These are phyloP conservation scores for Nothopassalora personata DNA, from an alignment of 2,329 filamentous ascomycete species.

Conservation along the genomic window DNA sequence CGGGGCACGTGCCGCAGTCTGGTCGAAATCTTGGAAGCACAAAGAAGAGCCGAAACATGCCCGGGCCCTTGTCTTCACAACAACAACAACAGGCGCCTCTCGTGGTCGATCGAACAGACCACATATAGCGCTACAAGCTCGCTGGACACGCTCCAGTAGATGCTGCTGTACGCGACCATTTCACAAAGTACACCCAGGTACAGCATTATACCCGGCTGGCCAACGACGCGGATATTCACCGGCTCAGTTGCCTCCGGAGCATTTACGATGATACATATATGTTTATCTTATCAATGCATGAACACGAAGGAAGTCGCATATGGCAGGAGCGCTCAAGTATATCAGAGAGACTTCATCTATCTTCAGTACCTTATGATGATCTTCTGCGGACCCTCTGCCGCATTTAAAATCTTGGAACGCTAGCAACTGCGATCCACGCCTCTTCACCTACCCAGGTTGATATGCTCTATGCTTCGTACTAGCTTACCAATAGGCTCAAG, in stretches of 20 bases:
- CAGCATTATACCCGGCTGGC: neutral
- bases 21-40: neutral
- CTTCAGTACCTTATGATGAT: too few relatives aligned
- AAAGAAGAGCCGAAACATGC: neutral
- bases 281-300: too few relatives aligned
- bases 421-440: too few relatives aligned
- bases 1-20: neutral
- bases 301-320: too few relatives aligned
- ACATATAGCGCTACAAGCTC: neutral
- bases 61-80: neutral
- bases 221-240: neutral
- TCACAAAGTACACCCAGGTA: neutral
- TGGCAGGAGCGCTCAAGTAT: too few relatives aligned
- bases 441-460: too few relatives aligned
- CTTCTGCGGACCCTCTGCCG: too few relatives aligned
- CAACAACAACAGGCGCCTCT: neutral
- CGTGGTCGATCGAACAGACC: neutral
- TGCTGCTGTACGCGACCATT: neutral
- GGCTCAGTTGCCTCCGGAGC: neutral
- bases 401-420: too few relatives aligned
- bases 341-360: too few relatives aligned
- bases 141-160: neutral
- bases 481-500: too few relatives aligned
- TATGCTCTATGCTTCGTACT: too few relatives aligned
- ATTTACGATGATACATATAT: too few relatives aligned